These are phyloP conservation scores for Plasmodium gallinaceum DNA, from an alignment of 169 alveolate genomes.

Conservation along the genomic window DNA sequence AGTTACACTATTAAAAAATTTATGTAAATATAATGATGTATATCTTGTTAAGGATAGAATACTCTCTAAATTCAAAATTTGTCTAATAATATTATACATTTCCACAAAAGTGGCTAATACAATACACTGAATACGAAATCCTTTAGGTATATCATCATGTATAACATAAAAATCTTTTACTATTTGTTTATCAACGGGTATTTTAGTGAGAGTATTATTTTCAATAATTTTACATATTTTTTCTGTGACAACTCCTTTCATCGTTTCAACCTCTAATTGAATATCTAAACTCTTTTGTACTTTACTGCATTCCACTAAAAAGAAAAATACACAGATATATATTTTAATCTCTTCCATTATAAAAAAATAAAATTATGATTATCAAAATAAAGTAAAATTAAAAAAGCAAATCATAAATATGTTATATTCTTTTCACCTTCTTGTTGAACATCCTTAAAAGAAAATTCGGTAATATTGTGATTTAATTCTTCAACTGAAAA, in stretches of 20 bases:
- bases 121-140: constrained; percentile 49
- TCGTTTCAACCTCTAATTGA: constrained; percentile 26
- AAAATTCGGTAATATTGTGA: constrained; percentile 39
- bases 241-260: constrained; percentile 36
- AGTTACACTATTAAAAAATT: constrained; percentile 58
- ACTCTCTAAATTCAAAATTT: constrained; percentile 63
- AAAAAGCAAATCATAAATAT: neutral
- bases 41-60: constrained; percentile 62
- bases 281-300: constrained; percentile 47
- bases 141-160: constrained; percentile 21
- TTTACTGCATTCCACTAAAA: constrained; percentile 31
- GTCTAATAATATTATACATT: constrained; percentile 58
- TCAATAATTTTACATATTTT: constrained; percentile 61
- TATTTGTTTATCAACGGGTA: neutral
- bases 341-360: neutral
- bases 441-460: constrained; percentile 1
- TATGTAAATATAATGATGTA: constrained; percentile 74
- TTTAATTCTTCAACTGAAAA: constrained; percentile 36
- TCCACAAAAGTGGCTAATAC: constrained; percentile 52
- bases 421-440: neutral
- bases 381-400: neutral
- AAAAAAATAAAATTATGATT: neutral
- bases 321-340: neutral
- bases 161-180: neutral
- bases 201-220: neutral